Percentiles rank a stretch among this genome's conserved stretches.
Conservation (phyloP, 2,329 filamentous ascomycete genomes). For the Cladobotryum mycophilum region DNA sequence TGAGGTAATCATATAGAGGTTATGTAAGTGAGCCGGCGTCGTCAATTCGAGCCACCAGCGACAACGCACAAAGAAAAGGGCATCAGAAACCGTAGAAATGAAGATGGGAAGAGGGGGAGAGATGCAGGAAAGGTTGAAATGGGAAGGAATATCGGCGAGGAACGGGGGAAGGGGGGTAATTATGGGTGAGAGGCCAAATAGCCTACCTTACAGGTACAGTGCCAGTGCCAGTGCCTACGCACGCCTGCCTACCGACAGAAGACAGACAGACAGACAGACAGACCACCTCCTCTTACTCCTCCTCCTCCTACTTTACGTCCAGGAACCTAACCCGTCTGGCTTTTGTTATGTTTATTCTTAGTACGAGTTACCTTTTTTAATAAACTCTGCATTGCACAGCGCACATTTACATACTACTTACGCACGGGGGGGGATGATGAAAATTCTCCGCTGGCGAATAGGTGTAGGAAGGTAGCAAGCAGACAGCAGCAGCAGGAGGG, state of each 20-base stretch:
- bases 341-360: background rate
- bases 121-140: constrained; percentile 19
- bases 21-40: constrained; percentile 10
- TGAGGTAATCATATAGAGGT: constrained; percentile 10
- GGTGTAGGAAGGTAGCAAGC: no score
- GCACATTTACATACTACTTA: background rate
- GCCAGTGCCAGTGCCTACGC: background rate
- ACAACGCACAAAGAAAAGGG: constrained; percentile 10
- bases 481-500: no score
- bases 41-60: constrained; percentile 8
- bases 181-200: constrained; percentile 27
- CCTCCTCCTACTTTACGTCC: background rate
- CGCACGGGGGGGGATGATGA: no score
- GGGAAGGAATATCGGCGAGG: constrained; percentile 23
- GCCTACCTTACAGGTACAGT: constrained; percentile 15
- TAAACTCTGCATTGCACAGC: background rate
- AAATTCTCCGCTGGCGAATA: no score
- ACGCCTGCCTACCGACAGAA: background rate
- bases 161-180: constrained; percentile 31
- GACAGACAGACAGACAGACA: no score
- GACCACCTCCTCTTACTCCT: background rate
- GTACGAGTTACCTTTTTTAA: background rate
- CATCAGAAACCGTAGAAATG: constrained; percentile 11
- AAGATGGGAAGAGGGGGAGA: constrained; percentile 12
- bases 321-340: background rate